Conservation (phyloP, 1,284 basidiomycete genomes). For the Ceratobasidium sp. region DNA sequence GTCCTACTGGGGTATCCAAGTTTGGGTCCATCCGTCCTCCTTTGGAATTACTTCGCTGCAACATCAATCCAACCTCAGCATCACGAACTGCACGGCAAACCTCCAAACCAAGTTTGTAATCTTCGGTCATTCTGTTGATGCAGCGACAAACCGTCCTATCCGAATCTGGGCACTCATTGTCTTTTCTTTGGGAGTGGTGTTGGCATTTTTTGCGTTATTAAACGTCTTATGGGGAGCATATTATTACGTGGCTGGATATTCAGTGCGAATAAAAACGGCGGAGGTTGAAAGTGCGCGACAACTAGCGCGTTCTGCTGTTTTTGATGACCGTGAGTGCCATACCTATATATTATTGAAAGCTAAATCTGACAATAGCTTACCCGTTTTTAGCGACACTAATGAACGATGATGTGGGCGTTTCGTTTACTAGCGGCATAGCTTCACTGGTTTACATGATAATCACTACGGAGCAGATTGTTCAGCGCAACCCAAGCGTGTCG, state of each 20-base stretch:
- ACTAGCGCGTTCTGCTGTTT: too few relatives aligned
- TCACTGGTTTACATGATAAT: slow-evolving; percentile 8
- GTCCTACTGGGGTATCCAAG: slow-evolving; percentile 36
- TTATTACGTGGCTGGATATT: background rate
- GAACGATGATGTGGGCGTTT: background rate
- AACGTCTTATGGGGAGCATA: too few relatives aligned
- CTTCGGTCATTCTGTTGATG: slow-evolving; percentile 3
- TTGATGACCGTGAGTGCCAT: background rate
- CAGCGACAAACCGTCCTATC: slow-evolving; percentile 7
- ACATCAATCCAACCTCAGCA: background rate
- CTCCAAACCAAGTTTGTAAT: slow-evolving; percentile 8
- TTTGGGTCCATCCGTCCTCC: background rate
- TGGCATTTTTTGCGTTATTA: background rate
- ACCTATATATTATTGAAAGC: background rate
- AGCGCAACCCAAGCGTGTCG: background rate
- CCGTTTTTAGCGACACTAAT: background rate
- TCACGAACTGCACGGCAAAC: slow-evolving; percentile 17
- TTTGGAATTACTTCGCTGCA: slow-evolving; percentile 5
- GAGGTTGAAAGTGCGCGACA: too few relatives aligned
- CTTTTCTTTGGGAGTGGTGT: background rate
- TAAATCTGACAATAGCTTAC: background rate
- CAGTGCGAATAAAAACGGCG: background rate
- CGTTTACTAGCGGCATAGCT: background rate
- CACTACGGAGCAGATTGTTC: slow-evolving; percentile 7
- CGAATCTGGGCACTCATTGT: slow-evolving; percentile 26